Evolutionary conservation across 345 rosid genomes (phyloP).

Genomic region (Citrus hindsii): DNA sequence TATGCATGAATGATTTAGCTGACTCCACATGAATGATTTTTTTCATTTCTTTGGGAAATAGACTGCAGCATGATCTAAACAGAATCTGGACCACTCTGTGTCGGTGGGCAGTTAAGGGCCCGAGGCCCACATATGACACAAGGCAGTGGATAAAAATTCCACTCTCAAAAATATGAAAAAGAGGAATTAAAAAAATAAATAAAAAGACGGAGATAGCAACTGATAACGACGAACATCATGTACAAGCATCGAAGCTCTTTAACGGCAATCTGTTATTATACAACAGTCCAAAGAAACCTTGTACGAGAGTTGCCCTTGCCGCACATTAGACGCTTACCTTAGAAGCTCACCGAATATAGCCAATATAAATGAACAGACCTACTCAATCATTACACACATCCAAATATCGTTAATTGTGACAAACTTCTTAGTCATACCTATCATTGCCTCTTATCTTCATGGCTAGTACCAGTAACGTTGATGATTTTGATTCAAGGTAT

Average conservation of each 20-base stretch:
- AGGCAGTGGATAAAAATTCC: background rate
- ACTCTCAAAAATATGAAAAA: too few relatives aligned
- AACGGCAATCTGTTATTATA: background rate
- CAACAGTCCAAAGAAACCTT: background rate
- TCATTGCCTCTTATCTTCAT: background rate
- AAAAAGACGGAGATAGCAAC: background rate
- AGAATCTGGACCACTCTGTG: background rate
- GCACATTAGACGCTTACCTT: background rate
- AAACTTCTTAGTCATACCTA: background rate
- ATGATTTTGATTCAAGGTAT: constrained; percentile 29
- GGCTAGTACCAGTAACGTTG: background rate
- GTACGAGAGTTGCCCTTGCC: background rate
- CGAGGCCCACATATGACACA: background rate
- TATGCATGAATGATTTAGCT: too few relatives aligned
- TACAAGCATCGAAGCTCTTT: too few relatives aligned
- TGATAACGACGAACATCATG: background rate
- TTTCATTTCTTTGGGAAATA: background rate
- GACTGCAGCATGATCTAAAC: constrained; percentile 1
- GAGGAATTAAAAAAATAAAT: background rate
- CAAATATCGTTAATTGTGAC: background rate
- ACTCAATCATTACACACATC: background rate
- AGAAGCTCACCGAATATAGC: background rate
- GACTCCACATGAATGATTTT: too few relatives aligned
- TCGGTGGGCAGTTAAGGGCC: background rate
- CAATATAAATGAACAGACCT: background rate